Evolutionary conservation across 192 early-diverging fungal species (phyloP), one percentile per base, ranked within the genome.

Genomic region (Gonapodya prolifera): DNA sequence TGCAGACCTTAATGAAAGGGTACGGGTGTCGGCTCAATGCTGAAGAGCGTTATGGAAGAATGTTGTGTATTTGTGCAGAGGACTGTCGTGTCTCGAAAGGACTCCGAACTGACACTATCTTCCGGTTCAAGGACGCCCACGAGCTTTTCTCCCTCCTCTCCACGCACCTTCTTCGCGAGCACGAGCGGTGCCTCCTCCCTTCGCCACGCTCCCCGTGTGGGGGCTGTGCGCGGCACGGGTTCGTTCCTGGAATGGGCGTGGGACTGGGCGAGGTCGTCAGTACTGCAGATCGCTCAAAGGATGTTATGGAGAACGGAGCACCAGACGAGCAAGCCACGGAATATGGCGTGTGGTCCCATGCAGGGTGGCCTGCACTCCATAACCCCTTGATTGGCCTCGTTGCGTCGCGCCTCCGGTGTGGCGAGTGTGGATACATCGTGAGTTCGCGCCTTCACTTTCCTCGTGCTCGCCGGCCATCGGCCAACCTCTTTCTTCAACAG

Each of bases 111-210:
- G n/a, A n/a, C n/a, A n/a, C n/a, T n/a, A n/a, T n/a, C n/a, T n/a
- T n/a, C n/a, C n/a, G n/a, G n/a, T n/a, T n/a, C n/a, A n/a, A 73
- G 71, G 71, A 73, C 71, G 71, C 71, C 28, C 71, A 73, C 71
- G 71, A 73, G 71, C 71, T 73, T 8, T 73, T 30, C 71, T 32
- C 18, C 28, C 71, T 73, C 71, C 71, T 73, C 71, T 73, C 71
- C 18, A 30, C 71, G 18, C 71, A 73, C 71, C 71, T 73, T 8
- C 16, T 30, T 8, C 28, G 2, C 71, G 71, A 73, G 31, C 71
- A 73, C 71, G 71, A 73, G 8, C 28, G 28, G 71, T 73, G 71
- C 71, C 18, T 18, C 28, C 8, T 2, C 28, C 45, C 45, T 8
- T 61, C 45, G 8, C n/a, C n/a, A n/a, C n/a, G n/a, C n/a, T 2